Evolutionary conservation across 257 asterid species (phyloP), one percentile per base, ranked within the genome.

Genomic region (Ilex asprella): DNA sequence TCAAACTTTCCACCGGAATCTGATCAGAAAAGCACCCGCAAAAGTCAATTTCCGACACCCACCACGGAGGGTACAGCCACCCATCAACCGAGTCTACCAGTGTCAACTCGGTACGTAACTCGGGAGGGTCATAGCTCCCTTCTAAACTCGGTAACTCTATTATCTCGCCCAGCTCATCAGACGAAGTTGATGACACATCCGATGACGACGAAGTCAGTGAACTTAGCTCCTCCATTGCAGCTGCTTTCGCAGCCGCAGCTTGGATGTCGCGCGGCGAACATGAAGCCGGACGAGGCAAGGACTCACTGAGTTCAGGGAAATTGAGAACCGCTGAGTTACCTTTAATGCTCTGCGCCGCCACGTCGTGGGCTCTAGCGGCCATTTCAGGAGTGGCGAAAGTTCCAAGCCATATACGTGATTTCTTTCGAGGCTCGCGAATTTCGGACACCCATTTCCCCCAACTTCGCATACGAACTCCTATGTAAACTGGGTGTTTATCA

Each of bases 81-180:
- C 84, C 86, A 64, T 84, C 94, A 12, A 68, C 82, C 74, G 90
- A 70, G 81, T 82, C 87, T 46, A 64, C 73, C 67, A 71, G 79
- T 29, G 81, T 67, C 77, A 81, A 51, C 77, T 76, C 79, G 53
- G 67, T 61, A 10, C 66, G 57, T 0, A 77, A 61, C 76, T 69
- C 84, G 64, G 75, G 49, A 64, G 77, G 66, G 60, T 76, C 89
- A 35, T 65, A 76, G 41, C 70, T 63, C 65, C 77, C 91, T 46
- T 85, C 93, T 78, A 89, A 61, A 70, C 86, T 84, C 67, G 95
- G 97, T n/a, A 89, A 63, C 81, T 84, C 89, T 16, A 86, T 86
- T 2, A 89, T 81, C 86, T 89, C 84, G 10, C 78, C 94, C 70
- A 89, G 65, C 72, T 82, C 93, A 16, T 88, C 93, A 11, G 84